A percentile compares a stretch with the other conserved stretches of the same genome.
These are phyloP conservation scores for Aspergillus unguis DNA, from an alignment of 2,329 filamentous ascomycete genomes.

Conservation along the genomic window DNA sequence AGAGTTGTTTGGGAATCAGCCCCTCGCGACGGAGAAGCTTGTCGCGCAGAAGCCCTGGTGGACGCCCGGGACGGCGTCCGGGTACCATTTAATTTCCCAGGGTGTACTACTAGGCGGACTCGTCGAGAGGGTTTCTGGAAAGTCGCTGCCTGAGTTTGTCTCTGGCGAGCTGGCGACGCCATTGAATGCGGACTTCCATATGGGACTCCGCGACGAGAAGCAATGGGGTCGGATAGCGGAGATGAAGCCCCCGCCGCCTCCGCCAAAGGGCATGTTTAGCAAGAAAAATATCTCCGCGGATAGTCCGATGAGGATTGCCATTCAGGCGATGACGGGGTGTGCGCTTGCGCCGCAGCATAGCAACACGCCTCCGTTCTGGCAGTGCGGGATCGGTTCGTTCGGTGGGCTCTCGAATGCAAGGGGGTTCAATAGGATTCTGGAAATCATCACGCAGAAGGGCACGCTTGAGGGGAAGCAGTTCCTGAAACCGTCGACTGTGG, in stretches of 20 bases:
- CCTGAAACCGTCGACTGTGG: slow-evolving; percentile 42
- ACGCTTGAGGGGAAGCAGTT: slow-evolving; percentile 33
- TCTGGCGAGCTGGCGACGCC: slow-evolving; percentile 43
- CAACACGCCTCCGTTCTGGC: slow-evolving; percentile 35
- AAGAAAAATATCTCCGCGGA: background rate
- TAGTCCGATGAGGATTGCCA: slow-evolving; percentile 17
- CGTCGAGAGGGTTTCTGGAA: slow-evolving; percentile 41
- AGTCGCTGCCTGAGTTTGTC: slow-evolving; percentile 45
- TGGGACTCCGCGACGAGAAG: slow-evolving; percentile 41
- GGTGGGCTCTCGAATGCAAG: slow-evolving; percentile 50
- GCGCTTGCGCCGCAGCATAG: slow-evolving; percentile 19
- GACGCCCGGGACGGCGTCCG: slow-evolving; percentile 43
- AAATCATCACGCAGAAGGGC: slow-evolving; percentile 35
- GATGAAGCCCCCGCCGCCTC: slow-evolving; percentile 29
- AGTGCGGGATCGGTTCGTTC: slow-evolving; percentile 40
- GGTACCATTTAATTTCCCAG: slow-evolving; percentile 43
- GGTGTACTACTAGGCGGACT: slow-evolving; percentile 47
- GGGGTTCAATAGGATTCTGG: slow-evolving; percentile 42
- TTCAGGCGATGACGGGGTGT: slow-evolving; percentile 32
- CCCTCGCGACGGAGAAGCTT: slow-evolving; percentile 32
- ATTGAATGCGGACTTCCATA: slow-evolving; percentile 46
- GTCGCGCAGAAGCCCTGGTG: slow-evolving; percentile 45
- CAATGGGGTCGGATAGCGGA: slow-evolving; percentile 43
- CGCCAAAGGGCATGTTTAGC: slow-evolving; percentile 16
- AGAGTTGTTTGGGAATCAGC: slow-evolving; percentile 33